Conservation (phyloP, 208 protist genomes). For the Crithidia sp. region DNA sequence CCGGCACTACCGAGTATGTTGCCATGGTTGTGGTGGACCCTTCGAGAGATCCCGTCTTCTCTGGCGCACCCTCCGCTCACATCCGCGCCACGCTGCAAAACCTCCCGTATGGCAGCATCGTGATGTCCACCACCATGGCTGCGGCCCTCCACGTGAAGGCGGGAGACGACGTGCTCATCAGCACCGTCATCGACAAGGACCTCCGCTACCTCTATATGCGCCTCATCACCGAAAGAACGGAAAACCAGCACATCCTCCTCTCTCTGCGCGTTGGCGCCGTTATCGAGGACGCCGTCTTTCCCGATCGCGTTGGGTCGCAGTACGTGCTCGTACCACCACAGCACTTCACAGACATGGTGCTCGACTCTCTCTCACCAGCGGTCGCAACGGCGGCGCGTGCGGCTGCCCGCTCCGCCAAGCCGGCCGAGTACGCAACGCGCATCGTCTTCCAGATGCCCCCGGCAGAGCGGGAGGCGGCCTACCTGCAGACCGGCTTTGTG, state of each 20-base stretch:
- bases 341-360: conserved; percentile 28
- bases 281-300: conserved; percentile 19
- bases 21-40: conserved; percentile 10
- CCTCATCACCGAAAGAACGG: not conserved
- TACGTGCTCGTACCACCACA: conserved; percentile 39
- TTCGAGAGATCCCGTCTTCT: conserved; percentile 1
- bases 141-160: conserved; percentile 9
- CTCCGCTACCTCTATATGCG: conserved; percentile 24
- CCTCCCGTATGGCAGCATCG: conserved; percentile 4
- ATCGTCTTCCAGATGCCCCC: conserved; percentile 56
- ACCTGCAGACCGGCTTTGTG: conserved; percentile 49
- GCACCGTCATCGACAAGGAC: conserved; percentile 6
- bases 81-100: not conserved
- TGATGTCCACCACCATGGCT: not conserved
- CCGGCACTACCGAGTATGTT: not conserved
- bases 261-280: conserved; percentile 26
- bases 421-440: conserved; percentile 34
- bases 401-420: conserved; percentile 8
- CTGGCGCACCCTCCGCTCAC: not conserved
- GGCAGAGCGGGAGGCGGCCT: conserved; percentile 30
- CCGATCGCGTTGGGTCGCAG: conserved; percentile 24
- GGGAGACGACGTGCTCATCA: conserved; percentile 44
- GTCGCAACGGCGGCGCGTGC: conserved; percentile 16
- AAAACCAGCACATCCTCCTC: conserved; percentile 32
- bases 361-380: conserved; percentile 32